phyloP scores from a whole-genome alignment of 257 asterid genomes.

The Scutellaria galericulata region DNA sequence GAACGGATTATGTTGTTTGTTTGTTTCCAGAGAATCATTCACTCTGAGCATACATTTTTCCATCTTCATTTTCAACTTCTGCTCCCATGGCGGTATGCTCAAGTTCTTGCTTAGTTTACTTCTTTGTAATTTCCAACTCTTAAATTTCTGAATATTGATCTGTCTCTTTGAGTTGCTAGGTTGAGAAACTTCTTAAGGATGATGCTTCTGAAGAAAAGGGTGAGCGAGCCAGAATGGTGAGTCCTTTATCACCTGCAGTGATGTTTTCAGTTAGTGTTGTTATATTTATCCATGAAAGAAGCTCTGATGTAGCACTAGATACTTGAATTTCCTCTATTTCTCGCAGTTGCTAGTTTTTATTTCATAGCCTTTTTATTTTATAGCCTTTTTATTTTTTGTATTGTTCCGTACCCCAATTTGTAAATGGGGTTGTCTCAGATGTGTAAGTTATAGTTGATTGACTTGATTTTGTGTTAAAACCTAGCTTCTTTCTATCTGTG shows the following conservation, averaged over 20 bases:
- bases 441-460: conserved; percentile 7
- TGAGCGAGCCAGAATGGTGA: conserved; percentile 93
- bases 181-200: conserved; percentile 72
- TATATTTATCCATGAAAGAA: neutral
- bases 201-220: conserved; percentile 98
- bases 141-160: neutral
- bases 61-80: conserved; percentile 16
- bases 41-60: neutral
- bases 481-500: conserved; percentile 13
- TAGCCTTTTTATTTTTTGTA: too few species aligned
- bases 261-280: neutral
- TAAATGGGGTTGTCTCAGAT: too few species aligned
- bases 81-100: conserved; percentile 45
- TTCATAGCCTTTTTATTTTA: neutral
- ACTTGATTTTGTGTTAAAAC: conserved; percentile 19
- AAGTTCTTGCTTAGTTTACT: neutral
- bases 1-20: neutral
- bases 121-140: conserved; percentile 10
- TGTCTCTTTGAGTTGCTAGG: conserved; percentile 38
- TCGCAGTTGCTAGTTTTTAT: neutral
- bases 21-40: conserved; percentile 29
- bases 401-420: too few species aligned
- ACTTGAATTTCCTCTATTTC: neutral
- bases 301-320: neutral
- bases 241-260: conserved; percentile 23